Evolutionary conservation across 768 basidiomycete species (phyloP).

Genomic region (Hortiboletus flavorubellus): DNA sequence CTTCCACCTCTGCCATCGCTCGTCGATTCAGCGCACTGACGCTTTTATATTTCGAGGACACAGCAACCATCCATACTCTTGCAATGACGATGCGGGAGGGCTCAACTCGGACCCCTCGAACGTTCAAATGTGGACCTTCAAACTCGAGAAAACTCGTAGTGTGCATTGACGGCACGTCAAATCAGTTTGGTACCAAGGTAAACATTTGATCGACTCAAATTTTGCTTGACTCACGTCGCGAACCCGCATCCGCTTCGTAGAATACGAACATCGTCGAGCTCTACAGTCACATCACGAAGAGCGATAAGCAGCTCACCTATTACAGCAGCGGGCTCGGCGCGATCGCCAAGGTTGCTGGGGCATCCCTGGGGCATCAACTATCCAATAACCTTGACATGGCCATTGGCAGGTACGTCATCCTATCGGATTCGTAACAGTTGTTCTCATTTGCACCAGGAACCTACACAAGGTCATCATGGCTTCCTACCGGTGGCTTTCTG

Average conservation of each 20-base stretch:
- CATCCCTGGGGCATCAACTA: conserved; percentile 20
- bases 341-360: conserved; percentile 24
- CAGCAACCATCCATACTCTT: not conserved
- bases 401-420: conserved; percentile 34
- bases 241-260: conserved; percentile 14
- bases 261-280: conserved; percentile 43
- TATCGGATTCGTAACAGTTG: not conserved
- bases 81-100: conserved; percentile 7
- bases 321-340: conserved; percentile 42
- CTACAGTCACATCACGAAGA: conserved; percentile 36
- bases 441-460: conserved; percentile 26
- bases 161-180: conserved; percentile 41
- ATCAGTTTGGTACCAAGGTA: conserved; percentile 36
- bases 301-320: conserved; percentile 35
- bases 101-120: not conserved
- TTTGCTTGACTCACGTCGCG: not conserved
- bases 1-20: not conserved
- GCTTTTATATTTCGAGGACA: not conserved
- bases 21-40: not conserved
- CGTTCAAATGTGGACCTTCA: not conserved
- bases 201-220: not conserved
- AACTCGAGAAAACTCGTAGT: conserved; percentile 25
- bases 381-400: conserved; percentile 33
- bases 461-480: conserved; percentile 33
- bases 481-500: conserved; percentile 42